Base-by-base conservation (phyloP, 1,139 yeast species). In the Wickerhamomyces sp. region DNA sequence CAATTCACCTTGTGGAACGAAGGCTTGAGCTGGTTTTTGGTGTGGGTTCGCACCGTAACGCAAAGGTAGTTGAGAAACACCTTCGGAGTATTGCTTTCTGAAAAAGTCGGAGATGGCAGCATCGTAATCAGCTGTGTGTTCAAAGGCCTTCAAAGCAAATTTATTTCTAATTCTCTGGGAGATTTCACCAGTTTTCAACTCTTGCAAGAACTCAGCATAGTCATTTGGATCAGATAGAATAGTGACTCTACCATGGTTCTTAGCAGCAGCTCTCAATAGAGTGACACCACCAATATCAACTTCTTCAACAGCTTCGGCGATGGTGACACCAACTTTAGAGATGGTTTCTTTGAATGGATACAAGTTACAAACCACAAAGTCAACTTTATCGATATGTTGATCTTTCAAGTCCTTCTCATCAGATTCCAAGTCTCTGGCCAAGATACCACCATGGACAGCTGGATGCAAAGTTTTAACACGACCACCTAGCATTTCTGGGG, bases 11-110 rank as follows among this genome's bases (percentile, higher is more conserved):
- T 64, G 66, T 39, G 83, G 66, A 37, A 91, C 95, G 59, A 66
- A 91, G 35, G 97, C 96, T 70, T 91, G 98, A 24, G 98, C 96
- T 26, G 98, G 98, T 66, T 87, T 89, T 71, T 91, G 98, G 65
- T 91, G 97, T 42, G 98, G 98, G 70, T 91, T 91, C 44, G 96
- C 96, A 61, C 98, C 98, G 64, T 91, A 91, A 69, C 98, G 82
- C 54, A 91, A 75, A 26, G 97, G 93, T 61, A 91, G 71, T 73
- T 89, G 96, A 39, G 94, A 76, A 33, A 68, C 70, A 60, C 80
- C 85, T 66, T 91, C 97, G 33, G 96, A 76, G 69, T 91, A 91
- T 66, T 87, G 91, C 69, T 88, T 91, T 71, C 98, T 82, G 78
- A 91, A 91, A 63, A 87, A 91, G 67, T 91, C 98, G 37, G 96